These are phyloP conservation scores for Kluyveromyces sp. DNA, from an alignment of 1,139 yeast genomes.

Conservation along the genomic window DNA sequence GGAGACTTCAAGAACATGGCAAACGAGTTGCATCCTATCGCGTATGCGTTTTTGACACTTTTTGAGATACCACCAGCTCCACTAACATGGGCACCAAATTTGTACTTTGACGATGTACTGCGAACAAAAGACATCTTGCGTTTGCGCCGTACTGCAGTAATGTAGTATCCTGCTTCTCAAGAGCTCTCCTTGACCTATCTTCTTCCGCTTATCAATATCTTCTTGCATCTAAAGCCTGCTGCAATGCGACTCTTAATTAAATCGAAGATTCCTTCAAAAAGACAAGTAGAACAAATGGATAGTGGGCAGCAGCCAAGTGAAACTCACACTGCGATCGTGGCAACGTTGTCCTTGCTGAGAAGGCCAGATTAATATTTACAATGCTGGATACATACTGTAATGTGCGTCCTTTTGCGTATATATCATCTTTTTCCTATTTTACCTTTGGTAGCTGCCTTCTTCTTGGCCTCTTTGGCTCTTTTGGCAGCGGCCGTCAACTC, in stretches of 20 bases:
- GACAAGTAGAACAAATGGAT: no score
- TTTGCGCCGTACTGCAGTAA: neutral
- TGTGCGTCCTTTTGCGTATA: neutral
- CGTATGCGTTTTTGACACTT: conserved; percentile 65
- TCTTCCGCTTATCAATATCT: neutral
- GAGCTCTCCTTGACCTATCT: no score
- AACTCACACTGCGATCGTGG: no score
- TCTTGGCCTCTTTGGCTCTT: conserved; percentile 37
- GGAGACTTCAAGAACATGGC: conserved; percentile 90
- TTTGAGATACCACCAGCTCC: conserved; percentile 69
- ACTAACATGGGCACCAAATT: conserved; percentile 80
- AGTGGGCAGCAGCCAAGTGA: no score
- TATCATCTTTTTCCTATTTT: conserved; percentile 20
- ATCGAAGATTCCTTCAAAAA: no score
- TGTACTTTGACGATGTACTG: conserved; percentile 35
- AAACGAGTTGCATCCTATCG: conserved; percentile 76
- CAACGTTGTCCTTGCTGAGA: no score
- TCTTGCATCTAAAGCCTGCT: neutral
- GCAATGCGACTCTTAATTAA: no score
- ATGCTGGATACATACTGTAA: neutral
- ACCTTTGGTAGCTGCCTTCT: conserved; percentile 30
- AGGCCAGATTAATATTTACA: no score
- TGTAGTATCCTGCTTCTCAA: no score
- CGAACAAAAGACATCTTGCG: conserved; percentile 27
- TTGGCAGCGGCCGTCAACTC: conserved; percentile 36